Evolutionary conservation across 2,329 filamentous ascomycete genomes (phyloP).

Genomic region (Alternaria triticimaculans): DNA sequence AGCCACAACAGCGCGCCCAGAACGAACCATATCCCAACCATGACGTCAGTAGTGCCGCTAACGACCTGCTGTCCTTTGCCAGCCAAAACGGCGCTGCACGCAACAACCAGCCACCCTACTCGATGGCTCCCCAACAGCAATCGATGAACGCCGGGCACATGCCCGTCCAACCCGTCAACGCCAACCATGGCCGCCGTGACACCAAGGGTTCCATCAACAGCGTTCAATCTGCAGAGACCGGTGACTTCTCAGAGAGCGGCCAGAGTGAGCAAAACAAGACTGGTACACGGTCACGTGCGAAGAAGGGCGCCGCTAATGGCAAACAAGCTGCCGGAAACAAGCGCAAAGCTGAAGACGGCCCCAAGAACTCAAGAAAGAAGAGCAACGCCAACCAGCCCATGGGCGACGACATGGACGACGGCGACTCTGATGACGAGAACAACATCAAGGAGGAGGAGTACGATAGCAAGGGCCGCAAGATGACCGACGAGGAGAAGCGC

Average conservation of each 20-base stretch:
- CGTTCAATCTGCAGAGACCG: conserved; percentile 63
- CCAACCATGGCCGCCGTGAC: conserved; percentile 59
- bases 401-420: conserved; percentile 59
- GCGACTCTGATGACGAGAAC: conserved; percentile 47
- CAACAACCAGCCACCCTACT: conserved; percentile 58
- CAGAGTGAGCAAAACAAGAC: conserved; percentile 69
- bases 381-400: conserved; percentile 61
- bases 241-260: conserved; percentile 74
- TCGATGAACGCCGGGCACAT: conserved; percentile 55
- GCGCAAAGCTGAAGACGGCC: conserved; percentile 77
- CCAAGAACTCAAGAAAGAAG: conserved; percentile 73
- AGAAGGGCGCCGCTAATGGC: conserved; percentile 45
- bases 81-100: conserved; percentile 66
- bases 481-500: conserved; percentile 98
- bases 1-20: conserved; percentile 47
- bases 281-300: conserved; percentile 50
- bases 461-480: conserved; percentile 72
- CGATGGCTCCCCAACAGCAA: conserved; percentile 52
- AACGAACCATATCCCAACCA: conserved; percentile 80
- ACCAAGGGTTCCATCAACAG: conserved; percentile 63
- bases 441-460: conserved; percentile 48
- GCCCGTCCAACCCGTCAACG: conserved; percentile 54
- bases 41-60: conserved; percentile 91
- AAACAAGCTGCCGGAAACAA: conserved; percentile 55
- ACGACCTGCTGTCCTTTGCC: conserved; percentile 90